A percentile compares a stretch with the other conserved stretches of the same genome.
Evolutionary conservation across 139 green algal genomes (phyloP).

Genomic region (Yamagishiella unicocca): DNA sequence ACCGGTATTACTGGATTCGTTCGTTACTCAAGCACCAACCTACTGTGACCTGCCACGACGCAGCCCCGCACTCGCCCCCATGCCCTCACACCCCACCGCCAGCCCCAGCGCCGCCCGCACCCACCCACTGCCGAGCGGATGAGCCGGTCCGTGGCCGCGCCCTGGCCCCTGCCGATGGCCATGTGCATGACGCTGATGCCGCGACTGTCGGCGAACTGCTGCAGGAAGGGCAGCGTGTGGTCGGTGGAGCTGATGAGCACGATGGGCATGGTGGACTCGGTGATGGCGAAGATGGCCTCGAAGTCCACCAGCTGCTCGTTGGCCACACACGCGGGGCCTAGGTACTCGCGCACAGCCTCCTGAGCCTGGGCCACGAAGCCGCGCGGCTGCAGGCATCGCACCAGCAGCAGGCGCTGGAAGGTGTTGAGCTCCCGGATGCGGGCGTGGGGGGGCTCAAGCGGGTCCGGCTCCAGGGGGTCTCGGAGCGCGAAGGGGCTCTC

Average conservation of each 20-base stretch:
- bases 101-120: neutral
- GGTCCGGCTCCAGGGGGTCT: neutral
- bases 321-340: conserved; percentile 50
- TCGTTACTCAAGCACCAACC: too few relatives aligned
- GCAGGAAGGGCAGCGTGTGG: conserved; percentile 57
- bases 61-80: neutral
- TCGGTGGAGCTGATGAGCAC: conserved; percentile 51
- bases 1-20: too few relatives aligned
- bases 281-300: conserved; percentile 47
- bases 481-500: neutral
- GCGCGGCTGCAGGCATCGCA: conserved; percentile 57
- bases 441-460: conserved; percentile 3
- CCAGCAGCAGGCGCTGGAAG: conserved; percentile 59
- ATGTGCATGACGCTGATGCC: conserved; percentile 54
- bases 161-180: conserved; percentile 58
- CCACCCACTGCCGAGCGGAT: conserved; percentile 47
- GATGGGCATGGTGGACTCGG: conserved; percentile 48
- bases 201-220: conserved; percentile 56
- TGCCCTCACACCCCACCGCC: neutral
- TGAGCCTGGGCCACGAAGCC: conserved; percentile 51
- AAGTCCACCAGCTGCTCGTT: conserved; percentile 55
- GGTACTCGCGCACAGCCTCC: conserved; percentile 30
- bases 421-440: conserved; percentile 43
- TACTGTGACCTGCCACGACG: neutral
- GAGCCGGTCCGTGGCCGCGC: conserved; percentile 49